Evolutionary conservation across 768 basidiomycete genomes (phyloP), one percentile per base, ranked within the genome.

Genomic region (Cubamyces sp.): DNA sequence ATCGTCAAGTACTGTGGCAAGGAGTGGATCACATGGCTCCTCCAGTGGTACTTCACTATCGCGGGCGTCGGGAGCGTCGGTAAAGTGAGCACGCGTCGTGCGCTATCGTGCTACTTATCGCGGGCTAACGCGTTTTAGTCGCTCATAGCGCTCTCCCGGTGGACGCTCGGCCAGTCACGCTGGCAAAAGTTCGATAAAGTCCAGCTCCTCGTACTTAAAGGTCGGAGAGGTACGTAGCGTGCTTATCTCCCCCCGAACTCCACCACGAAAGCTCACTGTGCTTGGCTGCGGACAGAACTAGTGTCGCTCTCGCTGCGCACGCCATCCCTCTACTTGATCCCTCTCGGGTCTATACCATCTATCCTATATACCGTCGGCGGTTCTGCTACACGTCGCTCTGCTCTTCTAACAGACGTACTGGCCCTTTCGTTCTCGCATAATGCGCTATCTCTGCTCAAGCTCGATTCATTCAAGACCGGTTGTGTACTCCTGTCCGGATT

Each of bases 401-500:
- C 85, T 50, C 67, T 94, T 28, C 75, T 94, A n/a, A 90, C 87
- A 26, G 90, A 97, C 74, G 70, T 96, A 74, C 64, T 86, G 45
- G 82, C 80, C 0, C 73, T 97, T 53, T 91, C 92, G 1, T 91
- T 96, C 71, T 84, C 89, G 25, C 86, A 90, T 73, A 91, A 89
- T 65, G 88, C 92, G 3, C 77, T 98, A 54, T 81, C 86, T 40
- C 73, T 95, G 62, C 79, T 98, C 67, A 90, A 87, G 73, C 74
- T 98, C 34, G 96, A 98, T 74, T 91, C 91, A 9, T 96, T 98
- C 81, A 75, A 81, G 69, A 97, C 96, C 16, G 96, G 94, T 7
- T 82, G 82, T 42, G 84, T 94, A 62, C 81, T 98, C 3, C 79
- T 99, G 5, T 82, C 83, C 3, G 94, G 92, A 5, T 78, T 99